A percentile compares a stretch with the other conserved stretches of the same genome.
Conservation (phyloP, 2,329 filamentous ascomycete species). For the Fusarium hainanense region DNA sequence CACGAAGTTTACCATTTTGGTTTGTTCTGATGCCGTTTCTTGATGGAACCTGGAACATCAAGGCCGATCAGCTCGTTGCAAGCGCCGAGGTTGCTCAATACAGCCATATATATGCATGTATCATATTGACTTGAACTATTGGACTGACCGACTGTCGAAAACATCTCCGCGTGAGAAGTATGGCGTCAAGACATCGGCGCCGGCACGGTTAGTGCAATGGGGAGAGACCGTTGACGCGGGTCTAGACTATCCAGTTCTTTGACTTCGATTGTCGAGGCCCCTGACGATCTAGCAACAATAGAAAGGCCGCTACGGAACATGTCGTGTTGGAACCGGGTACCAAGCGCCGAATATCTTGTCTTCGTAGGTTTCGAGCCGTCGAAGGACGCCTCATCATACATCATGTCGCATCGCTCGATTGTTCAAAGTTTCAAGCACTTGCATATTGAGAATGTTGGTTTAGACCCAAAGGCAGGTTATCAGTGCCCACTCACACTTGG, state of each 20-base stretch:
- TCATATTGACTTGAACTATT: conserved; percentile 23
- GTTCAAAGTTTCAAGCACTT: conserved; percentile 29
- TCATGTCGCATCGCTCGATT: conserved; percentile 28
- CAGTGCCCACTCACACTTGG: conserved; percentile 33
- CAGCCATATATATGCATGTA: conserved; percentile 1
- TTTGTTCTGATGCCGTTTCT: conserved; percentile 19
- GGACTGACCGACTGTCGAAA: conserved; percentile 12
- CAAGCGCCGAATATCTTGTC: conserved; percentile 14
- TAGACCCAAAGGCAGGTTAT: conserved; percentile 20
- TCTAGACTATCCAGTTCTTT: conserved; percentile 34
- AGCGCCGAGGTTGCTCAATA: conserved; percentile 3
- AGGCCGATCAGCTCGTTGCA: conserved; percentile 5
- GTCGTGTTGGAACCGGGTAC: conserved; percentile 24
- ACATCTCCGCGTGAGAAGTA: conserved; percentile 22
- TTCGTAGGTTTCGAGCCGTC: conserved; percentile 16
- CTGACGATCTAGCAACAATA: conserved; percentile 32
- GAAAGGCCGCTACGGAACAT: conserved; percentile 29
- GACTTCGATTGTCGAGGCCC: conserved; percentile 16
- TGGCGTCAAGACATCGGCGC: conserved; percentile 32
- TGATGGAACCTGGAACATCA: background rate
- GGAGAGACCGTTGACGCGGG: conserved; percentile 33
- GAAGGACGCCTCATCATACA: conserved; percentile 15
- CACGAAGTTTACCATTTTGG: conserved; percentile 19
- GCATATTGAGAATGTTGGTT: conserved; percentile 26
- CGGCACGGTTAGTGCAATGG: conserved; percentile 30